Evolutionary conservation across 805 yeast species (phyloP).

Genomic region (Suhomyces faveliae): DNA sequence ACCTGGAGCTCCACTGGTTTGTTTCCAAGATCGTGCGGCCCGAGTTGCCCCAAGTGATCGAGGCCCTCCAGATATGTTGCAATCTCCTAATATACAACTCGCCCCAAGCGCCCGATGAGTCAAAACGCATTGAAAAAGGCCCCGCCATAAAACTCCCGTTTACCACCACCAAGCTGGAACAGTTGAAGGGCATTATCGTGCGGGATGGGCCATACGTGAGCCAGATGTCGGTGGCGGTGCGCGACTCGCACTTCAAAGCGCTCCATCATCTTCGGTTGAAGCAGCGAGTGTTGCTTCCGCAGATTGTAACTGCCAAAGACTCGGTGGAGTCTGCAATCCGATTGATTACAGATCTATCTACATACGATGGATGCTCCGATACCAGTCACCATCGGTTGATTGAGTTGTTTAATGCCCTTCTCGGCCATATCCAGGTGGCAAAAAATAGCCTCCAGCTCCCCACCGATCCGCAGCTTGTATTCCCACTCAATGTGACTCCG

Average conservation of each 20-base stretch:
- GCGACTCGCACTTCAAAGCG: slow-evolving; percentile 39
- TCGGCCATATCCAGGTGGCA: slow-evolving; percentile 21
- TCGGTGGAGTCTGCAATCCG: slow-evolving; percentile 20
- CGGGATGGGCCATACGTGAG: slow-evolving; percentile 54
- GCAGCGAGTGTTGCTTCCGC: slow-evolving; percentile 39
- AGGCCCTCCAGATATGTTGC: slow-evolving; percentile 38
- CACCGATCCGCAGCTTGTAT: slow-evolving; percentile 54
- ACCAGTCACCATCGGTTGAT: slow-evolving; percentile 19
- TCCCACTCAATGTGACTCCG: slow-evolving; percentile 52
- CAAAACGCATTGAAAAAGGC: slow-evolving; percentile 29
- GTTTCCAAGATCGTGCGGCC: slow-evolving; percentile 20
- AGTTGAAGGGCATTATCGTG: slow-evolving; percentile 58
- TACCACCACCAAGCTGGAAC: slow-evolving; percentile 52
- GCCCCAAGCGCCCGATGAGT: slow-evolving; percentile 33
- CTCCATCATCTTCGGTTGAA: slow-evolving; percentile 28
- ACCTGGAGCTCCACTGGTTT: slow-evolving; percentile 35
- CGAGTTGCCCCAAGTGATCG: slow-evolving; percentile 34
- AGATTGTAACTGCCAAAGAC: slow-evolving; percentile 46
- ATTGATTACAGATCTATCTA: slow-evolving; percentile 5
- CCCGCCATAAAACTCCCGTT: slow-evolving; percentile 56
- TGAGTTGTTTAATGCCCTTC: slow-evolving; percentile 24
- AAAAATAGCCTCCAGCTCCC: slow-evolving; percentile 39
- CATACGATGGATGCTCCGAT: slow-evolving; percentile 5
- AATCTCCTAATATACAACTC: slow-evolving; percentile 37
- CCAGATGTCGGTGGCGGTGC: slow-evolving; percentile 44